A percentile compares a stretch with the other conserved stretches of the same genome.
phyloP scores from a whole-genome alignment of 2,329 filamentous ascomycete genomes.

The Pseudocercospora crystallina region DNA sequence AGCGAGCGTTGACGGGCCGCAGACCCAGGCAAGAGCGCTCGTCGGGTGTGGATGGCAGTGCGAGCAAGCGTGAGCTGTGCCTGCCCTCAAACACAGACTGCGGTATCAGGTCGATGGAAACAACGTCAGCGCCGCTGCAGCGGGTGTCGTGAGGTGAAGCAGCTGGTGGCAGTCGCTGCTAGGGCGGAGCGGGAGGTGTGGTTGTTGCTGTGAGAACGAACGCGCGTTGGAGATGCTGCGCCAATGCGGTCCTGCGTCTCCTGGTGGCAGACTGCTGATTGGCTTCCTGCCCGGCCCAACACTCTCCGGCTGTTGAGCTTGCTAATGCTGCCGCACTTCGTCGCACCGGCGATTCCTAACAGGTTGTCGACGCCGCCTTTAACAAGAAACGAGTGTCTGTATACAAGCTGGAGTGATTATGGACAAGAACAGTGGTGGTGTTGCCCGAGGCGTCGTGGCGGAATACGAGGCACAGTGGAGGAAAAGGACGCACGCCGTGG shows the following conservation, averaged over 20 bases:
- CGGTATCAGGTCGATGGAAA: not conserved
- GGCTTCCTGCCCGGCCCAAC: slow-evolving; percentile 13
- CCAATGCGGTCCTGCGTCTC: slow-evolving; percentile 24
- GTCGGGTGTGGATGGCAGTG: not conserved
- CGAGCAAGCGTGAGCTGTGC: not conserved
- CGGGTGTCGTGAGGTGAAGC: slow-evolving; percentile 10
- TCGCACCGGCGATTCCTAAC: no score
- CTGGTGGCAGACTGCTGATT: slow-evolving; percentile 27
- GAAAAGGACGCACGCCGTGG: slow-evolving; percentile 13
- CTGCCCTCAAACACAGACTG: slow-evolving; percentile 1
- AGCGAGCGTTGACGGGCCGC: slow-evolving; percentile 15
- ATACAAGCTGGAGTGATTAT: not conserved
- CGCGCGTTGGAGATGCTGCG: slow-evolving; percentile 26
- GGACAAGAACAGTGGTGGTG: not conserved
- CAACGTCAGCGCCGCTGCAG: slow-evolving; percentile 1
- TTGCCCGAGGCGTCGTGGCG: not conserved
- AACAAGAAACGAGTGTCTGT: no score
- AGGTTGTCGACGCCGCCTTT: no score
- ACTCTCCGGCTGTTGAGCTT: no score
- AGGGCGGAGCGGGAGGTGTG: slow-evolving; percentile 2
- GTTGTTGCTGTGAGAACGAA: slow-evolving; percentile 34
- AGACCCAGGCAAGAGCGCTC: slow-evolving; percentile 7
- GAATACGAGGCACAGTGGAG: slow-evolving; percentile 18
- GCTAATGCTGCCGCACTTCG: not conserved
- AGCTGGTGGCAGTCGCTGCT: slow-evolving; percentile 10